Conservation (phyloP, 2,329 filamentous ascomycete species). For the Sporothrix luriei region DNA sequence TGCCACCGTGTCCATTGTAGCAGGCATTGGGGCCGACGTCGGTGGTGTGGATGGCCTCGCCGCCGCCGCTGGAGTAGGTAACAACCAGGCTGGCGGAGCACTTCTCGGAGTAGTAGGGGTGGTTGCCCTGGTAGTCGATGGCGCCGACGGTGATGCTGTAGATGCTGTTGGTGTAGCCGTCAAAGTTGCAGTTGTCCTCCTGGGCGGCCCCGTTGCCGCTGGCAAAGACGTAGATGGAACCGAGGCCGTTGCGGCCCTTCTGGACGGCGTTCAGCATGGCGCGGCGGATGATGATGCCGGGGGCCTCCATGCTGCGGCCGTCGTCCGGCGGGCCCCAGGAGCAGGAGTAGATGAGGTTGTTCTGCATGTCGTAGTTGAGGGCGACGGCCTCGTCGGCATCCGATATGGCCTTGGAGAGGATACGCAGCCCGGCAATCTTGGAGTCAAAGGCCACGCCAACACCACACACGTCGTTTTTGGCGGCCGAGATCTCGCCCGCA, state of each 20-base stretch:
- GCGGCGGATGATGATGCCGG: slow-evolving; percentile 80
- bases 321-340: slow-evolving; percentile 98
- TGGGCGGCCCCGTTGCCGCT: slow-evolving; percentile 86
- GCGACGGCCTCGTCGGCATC: slow-evolving; percentile 91
- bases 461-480: slow-evolving; percentile 89
- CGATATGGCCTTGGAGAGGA: slow-evolving; percentile 85
- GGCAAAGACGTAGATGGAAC: slow-evolving; percentile 95
- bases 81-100: slow-evolving; percentile 96
- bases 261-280: slow-evolving; percentile 94
- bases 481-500: slow-evolving; percentile 89
- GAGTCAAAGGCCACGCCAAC: slow-evolving; percentile 95
- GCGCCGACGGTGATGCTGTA: slow-evolving; percentile 97
- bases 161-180: slow-evolving; percentile 98
- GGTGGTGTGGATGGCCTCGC: slow-evolving; percentile 86
- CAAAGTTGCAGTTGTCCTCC: slow-evolving; percentile 98
- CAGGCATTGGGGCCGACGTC: slow-evolving; percentile 85
- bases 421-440: slow-evolving; percentile 87
- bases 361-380: slow-evolving; percentile 87
- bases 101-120: slow-evolving; percentile 94
- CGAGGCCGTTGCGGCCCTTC: slow-evolving; percentile 77
- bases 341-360: slow-evolving; percentile 97
- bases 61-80: slow-evolving; percentile 89
- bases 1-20: slow-evolving; percentile 83
- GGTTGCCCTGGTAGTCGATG: slow-evolving; percentile 81
- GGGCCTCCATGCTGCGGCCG: slow-evolving; percentile 89